These are phyloP conservation scores for Meyerozyma carpophila DNA, from an alignment of 1,139 yeast species.

Conservation along the genomic window DNA sequence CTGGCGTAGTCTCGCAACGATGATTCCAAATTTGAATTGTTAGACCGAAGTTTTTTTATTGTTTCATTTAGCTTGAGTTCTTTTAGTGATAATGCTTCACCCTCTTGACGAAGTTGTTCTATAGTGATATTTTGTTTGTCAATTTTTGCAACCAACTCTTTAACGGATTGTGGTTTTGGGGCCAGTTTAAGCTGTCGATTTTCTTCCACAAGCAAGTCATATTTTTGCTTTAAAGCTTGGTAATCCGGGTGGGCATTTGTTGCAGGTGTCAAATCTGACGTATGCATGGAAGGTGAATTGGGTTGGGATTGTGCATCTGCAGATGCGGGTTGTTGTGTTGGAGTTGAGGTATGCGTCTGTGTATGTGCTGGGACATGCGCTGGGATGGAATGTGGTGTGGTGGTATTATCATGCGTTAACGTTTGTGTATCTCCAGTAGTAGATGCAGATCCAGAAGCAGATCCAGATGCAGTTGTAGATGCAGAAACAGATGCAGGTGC, in stretches of 20 bases:
- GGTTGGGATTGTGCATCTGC: neutral
- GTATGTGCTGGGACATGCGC: too few relatives aligned
- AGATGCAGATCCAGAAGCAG: neutral
- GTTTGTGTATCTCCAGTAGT: too few relatives aligned
- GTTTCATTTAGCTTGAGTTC: slow-evolving; percentile 68
- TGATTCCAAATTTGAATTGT: slow-evolving; percentile 39
- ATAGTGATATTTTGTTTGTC: slow-evolving; percentile 49
- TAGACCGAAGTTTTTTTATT: slow-evolving; percentile 55
- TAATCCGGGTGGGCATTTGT: neutral
- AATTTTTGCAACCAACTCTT: slow-evolving; percentile 2
- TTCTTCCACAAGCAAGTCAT: neutral
- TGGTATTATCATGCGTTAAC: too few relatives aligned
- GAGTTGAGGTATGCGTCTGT: too few relatives aligned
- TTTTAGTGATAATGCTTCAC: slow-evolving; percentile 67
- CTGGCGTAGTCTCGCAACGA: slow-evolving; percentile 30
- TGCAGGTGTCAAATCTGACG: neutral
- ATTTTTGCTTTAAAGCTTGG: slow-evolving; percentile 3
- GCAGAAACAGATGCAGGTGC: neutral
- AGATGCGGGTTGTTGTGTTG: too few relatives aligned
- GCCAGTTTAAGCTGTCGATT: neutral
- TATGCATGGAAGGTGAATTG: slow-evolving; percentile 2
- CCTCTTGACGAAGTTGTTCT: slow-evolving; percentile 63
- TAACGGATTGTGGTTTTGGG: neutral
- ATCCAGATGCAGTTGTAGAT: neutral
- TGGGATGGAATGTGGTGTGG: too few relatives aligned